A percentile compares a stretch with the other conserved stretches of the same genome.
phyloP scores from a whole-genome alignment of 495 filamentous ascomycete species.

The Aspergillus campestris region DNA sequence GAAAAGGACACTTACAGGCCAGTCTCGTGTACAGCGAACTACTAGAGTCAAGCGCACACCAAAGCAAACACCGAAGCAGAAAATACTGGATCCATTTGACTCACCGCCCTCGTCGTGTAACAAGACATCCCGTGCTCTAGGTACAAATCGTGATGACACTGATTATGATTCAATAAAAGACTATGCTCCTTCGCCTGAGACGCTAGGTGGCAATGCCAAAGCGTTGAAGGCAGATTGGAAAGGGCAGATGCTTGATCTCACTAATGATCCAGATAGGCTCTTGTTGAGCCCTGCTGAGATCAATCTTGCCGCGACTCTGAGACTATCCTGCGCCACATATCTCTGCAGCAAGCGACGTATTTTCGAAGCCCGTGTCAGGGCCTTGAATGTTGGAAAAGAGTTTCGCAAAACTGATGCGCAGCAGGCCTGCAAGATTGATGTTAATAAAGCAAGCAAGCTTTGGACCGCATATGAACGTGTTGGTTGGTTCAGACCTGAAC shows the following conservation, averaged over 20 bases:
- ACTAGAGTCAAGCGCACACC: slow-evolving; percentile 38
- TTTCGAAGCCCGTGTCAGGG: slow-evolving; percentile 67
- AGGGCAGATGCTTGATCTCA: slow-evolving; percentile 69
- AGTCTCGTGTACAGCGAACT: slow-evolving; percentile 25
- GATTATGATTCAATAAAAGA: slow-evolving; percentile 75
- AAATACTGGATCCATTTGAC: slow-evolving; percentile 36
- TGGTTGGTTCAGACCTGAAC: slow-evolving; percentile 69
- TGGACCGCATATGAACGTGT: slow-evolving; percentile 88
- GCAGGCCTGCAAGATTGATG: slow-evolving; percentile 95
- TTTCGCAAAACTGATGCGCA: slow-evolving; percentile 98
- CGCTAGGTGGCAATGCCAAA: slow-evolving; percentile 56
- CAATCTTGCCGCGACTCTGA: slow-evolving; percentile 66
- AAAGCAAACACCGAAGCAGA: slow-evolving; percentile 41
- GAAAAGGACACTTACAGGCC: slow-evolving; percentile 20
- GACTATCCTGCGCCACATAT: slow-evolving; percentile 84
- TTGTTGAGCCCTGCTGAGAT: slow-evolving; percentile 77
- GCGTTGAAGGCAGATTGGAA: slow-evolving; percentile 82
- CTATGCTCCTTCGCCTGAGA: slow-evolving; percentile 63
- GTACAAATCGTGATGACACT: slow-evolving; percentile 70
- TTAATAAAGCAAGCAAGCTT: slow-evolving; percentile 95
- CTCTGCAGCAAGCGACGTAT: slow-evolving; percentile 92
- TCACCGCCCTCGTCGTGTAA: slow-evolving; percentile 26
- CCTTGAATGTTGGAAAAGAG: slow-evolving; percentile 64
- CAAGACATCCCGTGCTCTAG: slow-evolving; percentile 35
- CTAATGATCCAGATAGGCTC: slow-evolving; percentile 65